Evolutionary conservation across 2,329 filamentous ascomycete genomes (phyloP).

Genomic region (Fusarium sp.): DNA sequence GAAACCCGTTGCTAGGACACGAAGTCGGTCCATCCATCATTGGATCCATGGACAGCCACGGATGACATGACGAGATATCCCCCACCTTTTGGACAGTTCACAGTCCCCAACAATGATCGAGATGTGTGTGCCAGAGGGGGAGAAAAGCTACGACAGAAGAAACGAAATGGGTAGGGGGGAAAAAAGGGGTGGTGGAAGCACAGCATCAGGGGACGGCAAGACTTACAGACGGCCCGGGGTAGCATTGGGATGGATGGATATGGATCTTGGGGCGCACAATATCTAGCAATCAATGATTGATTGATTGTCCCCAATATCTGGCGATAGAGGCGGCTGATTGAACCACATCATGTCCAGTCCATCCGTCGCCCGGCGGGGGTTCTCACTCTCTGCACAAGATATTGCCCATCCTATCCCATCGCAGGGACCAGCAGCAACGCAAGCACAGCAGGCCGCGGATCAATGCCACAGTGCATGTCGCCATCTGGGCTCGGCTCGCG

Average conservation of each 20-base stretch:
- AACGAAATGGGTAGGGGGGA: constrained; percentile 18
- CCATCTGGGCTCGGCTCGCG: constrained; percentile 9
- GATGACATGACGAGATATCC: constrained; percentile 22
- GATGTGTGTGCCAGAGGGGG: constrained; percentile 10
- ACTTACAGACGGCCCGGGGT: constrained; percentile 28
- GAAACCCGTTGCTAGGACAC: constrained; percentile 21
- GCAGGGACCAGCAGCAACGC: background rate
- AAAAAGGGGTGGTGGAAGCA: constrained; percentile 28
- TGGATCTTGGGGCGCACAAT: constrained; percentile 4
- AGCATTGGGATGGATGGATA: constrained; percentile 14
- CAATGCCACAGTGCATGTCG: constrained; percentile 11
- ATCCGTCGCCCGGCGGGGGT: background rate
- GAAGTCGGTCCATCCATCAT: background rate
- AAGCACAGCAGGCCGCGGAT: background rate
- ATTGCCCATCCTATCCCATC: background rate
- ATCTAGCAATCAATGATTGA: constrained; percentile 12
- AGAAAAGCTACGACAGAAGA: constrained; percentile 11
- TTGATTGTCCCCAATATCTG: constrained; percentile 5
- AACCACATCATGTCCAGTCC: background rate
- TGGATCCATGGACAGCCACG: background rate
- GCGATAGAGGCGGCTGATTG: constrained; percentile 2
- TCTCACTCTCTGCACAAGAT: background rate
- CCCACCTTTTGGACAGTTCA: constrained; percentile 12
- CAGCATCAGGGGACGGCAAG: constrained; percentile 24
- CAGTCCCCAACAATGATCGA: constrained; percentile 17